Evolutionary conservation across 768 basidiomycete species (phyloP), one percentile per base, ranked within the genome.

Genomic region (Fistulinella prunicolor): DNA sequence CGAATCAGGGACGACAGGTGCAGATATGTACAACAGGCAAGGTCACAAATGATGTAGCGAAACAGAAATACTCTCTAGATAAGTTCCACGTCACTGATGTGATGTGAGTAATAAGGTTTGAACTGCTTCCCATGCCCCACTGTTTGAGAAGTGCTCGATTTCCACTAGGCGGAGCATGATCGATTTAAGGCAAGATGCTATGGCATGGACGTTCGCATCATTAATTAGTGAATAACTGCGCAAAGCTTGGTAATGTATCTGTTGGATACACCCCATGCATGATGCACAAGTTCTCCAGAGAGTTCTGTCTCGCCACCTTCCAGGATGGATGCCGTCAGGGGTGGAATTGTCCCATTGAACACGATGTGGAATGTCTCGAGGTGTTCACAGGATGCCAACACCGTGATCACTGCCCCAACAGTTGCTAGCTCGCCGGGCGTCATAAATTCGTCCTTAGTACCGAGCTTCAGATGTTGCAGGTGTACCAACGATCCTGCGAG

Each of bases 181-280:
- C 21, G 42, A 24, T 21, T 40, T n/a, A n/a, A n/a, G n/a, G n/a
- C n/a, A n/a, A n/a, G n/a, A n/a, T n/a, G n/a, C n/a, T n/a, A n/a
- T n/a, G n/a, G n/a, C n/a, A n/a, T n/a, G 22, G 2, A 62, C 40
- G 43, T 50, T 47, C 6, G 42, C 44, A n/a, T 53, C 46, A 14
- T 3, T 20, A 30, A 62, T 51, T 0, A 53, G 57, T 12, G 60
- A 59, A 42, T 46, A 43, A 12, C 61, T 60, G 62, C 44, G n/a
- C 32, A 16, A 1, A 62, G 20, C 26, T 30, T 22, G 5, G 55
- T 48, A 4, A 62, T 52, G 4, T 3, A 37, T 23, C 43, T 42
- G 32, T 59, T 62, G 1, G 36, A 36, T 1, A 45, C 48, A 2
- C 44, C 40, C 44, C 51, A 53, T 20, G 19, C 50, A 14, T 38